phyloP scores from a whole-genome alignment of 2,329 filamentous ascomycete species.

The Fusarium duplospermum region DNA sequence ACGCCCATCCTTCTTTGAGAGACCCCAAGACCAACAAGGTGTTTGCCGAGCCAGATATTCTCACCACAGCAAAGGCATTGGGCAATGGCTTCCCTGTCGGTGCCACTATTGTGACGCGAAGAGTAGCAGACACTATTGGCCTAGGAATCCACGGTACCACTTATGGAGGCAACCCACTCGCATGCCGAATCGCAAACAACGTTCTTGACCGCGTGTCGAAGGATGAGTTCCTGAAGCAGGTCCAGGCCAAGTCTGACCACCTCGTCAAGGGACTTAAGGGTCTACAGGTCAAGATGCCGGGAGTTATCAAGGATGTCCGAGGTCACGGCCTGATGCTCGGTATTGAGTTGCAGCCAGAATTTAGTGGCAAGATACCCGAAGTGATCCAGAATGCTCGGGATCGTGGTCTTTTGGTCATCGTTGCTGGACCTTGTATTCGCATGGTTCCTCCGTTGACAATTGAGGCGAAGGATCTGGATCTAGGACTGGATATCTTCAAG shows the following conservation, averaged over 20 bases:
- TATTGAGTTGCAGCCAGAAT: background rate
- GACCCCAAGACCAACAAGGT: conserved; percentile 6
- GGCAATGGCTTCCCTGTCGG: conserved; percentile 7
- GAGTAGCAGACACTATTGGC: conserved; percentile 1
- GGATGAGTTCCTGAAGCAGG: background rate
- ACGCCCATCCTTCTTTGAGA: conserved; percentile 6
- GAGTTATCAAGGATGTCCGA: background rate
- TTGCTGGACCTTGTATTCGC: conserved; percentile 4
- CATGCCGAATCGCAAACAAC: conserved; percentile 6
- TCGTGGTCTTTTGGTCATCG: background rate
- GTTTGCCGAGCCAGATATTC: conserved; percentile 2
- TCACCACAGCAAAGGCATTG: conserved; percentile 5
- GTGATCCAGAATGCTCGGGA: background rate
- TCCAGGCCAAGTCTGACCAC: conserved; percentile 1
- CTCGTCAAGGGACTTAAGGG: background rate
- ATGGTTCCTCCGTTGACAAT: conserved; percentile 9
- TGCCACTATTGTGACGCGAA: conserved; percentile 3
- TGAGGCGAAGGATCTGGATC: background rate
- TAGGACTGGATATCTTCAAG: background rate
- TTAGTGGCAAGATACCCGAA: background rate
- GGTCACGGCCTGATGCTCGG: conserved; percentile 7
- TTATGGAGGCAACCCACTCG: conserved; percentile 7
- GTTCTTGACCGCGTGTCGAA: background rate
- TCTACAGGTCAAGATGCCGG: background rate
- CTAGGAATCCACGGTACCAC: conserved; percentile 4